Evolutionary conservation across 2,329 filamentous ascomycete genomes (phyloP).

Genomic region (Drechmeria coniospora): DNA sequence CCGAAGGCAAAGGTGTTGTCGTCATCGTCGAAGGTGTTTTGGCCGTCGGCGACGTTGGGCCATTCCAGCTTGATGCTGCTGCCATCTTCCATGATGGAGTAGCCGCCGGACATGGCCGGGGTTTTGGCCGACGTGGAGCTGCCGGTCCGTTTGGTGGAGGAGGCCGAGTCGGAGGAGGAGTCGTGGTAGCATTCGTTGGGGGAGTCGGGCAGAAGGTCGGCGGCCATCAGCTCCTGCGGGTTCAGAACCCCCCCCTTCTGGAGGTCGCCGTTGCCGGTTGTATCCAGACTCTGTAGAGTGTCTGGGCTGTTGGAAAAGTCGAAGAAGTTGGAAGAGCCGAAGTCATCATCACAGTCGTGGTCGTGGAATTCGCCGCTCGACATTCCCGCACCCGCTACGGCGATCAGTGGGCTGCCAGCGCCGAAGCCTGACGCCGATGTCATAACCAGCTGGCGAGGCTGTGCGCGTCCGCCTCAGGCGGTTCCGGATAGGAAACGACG

Average conservation of each 20-base stretch:
- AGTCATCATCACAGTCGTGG: conserved; percentile 22
- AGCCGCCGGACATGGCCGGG: conserved; percentile 21
- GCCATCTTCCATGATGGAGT: conserved; percentile 28
- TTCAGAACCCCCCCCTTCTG: conserved; percentile 18
- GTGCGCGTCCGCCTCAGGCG: conserved; percentile 7
- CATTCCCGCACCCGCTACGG: conserved; percentile 21
- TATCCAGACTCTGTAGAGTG: conserved; percentile 18
- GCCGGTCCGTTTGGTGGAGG: conserved; percentile 29
- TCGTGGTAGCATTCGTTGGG: conserved; percentile 29
- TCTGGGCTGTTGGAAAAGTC: conserved; percentile 22
- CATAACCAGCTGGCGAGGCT: conserved; percentile 16
- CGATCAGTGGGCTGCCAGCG: conserved; percentile 22
- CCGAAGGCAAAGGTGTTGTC: conserved; percentile 21
- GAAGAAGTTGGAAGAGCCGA: conserved; percentile 17
- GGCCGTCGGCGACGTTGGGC: conserved; percentile 19
- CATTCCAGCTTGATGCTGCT: conserved; percentile 26
- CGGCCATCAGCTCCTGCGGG: conserved; percentile 17
- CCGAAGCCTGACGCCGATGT: conserved; percentile 16
- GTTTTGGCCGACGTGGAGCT: conserved; percentile 31
- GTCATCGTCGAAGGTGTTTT: conserved; percentile 22
- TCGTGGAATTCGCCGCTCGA: conserved; percentile 21
- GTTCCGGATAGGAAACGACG: not conserved
- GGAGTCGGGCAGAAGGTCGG: conserved; percentile 25
- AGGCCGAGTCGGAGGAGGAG: conserved; percentile 36
- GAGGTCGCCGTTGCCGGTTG: conserved; percentile 14